phyloP scores from a whole-genome alignment of 2,329 filamentous ascomycete genomes.

The Penicillium olsonii region DNA sequence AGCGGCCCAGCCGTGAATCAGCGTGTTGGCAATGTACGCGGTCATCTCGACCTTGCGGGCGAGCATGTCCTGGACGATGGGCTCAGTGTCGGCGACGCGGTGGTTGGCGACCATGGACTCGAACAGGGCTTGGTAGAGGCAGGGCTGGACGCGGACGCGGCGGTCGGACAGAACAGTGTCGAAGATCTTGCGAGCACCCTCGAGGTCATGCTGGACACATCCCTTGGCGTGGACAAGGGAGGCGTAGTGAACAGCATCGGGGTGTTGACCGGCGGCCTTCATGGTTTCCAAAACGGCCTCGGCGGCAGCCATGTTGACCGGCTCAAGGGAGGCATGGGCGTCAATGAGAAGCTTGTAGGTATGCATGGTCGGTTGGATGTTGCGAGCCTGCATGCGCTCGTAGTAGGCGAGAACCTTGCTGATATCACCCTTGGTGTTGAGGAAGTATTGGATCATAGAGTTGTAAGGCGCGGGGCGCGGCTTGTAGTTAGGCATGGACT shows the following conservation, averaged over 20 bases:
- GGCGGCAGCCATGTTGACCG: slow-evolving; percentile 83
- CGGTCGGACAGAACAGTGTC: slow-evolving; percentile 72
- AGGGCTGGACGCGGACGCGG: slow-evolving; percentile 72
- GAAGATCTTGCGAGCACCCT: slow-evolving; percentile 78
- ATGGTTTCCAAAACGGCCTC: slow-evolving; percentile 81
- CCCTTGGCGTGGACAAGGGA: slow-evolving; percentile 94
- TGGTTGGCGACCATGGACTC: slow-evolving; percentile 97
- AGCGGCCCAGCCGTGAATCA: slow-evolving; percentile 94
- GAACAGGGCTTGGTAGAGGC: slow-evolving; percentile 93
- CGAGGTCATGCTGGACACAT: slow-evolving; percentile 89
- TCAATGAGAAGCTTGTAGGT: slow-evolving; percentile 98
- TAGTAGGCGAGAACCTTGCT: slow-evolving; percentile 92
- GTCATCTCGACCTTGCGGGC: slow-evolving; percentile 77
- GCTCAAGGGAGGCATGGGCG: slow-evolving; percentile 90
- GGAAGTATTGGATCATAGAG: slow-evolving; percentile 99
- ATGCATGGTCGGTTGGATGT: slow-evolving; percentile 88
- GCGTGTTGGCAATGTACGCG: slow-evolving; percentile 95
- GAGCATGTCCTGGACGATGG: slow-evolving; percentile 75
- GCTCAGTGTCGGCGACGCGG: slow-evolving; percentile 72
- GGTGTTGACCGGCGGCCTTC: slow-evolving; percentile 68
- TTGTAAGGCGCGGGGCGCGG: slow-evolving; percentile 96
- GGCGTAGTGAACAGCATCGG: slow-evolving; percentile 93
- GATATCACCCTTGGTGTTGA: slow-evolving; percentile 95
- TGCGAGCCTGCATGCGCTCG: slow-evolving; percentile 84
- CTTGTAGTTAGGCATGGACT: slow-evolving; percentile 98